These are phyloP conservation scores for Beauveria medogensis DNA, from an alignment of 2,329 filamentous ascomycete genomes.

Conservation along the genomic window DNA sequence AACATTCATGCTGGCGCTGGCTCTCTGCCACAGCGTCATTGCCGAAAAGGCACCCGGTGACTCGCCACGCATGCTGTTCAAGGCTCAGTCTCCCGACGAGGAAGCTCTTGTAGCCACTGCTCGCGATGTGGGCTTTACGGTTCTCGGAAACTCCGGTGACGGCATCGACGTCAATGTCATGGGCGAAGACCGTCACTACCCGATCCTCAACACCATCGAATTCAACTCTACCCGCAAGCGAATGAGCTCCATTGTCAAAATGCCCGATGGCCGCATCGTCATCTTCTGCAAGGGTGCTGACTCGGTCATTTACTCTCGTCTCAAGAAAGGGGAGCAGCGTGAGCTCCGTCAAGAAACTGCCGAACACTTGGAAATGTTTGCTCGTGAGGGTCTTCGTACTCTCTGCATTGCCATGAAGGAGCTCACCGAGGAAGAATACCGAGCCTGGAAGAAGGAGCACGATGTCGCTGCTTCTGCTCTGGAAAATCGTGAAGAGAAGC, in stretches of 20 bases:
- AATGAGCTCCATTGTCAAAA: constrained; percentile 94
- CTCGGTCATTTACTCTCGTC: constrained; percentile 89
- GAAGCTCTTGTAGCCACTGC: constrained; percentile 90
- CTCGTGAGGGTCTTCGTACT: constrained; percentile 86
- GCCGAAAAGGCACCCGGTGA: constrained; percentile 86
- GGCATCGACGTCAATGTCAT: constrained; percentile 80
- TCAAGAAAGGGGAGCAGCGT: constrained; percentile 76
- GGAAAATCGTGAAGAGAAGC: constrained; percentile 80
- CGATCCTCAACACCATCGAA: constrained; percentile 87
- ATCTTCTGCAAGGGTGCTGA: constrained; percentile 97
- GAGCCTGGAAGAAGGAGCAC: constrained; percentile 76
- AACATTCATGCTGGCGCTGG: constrained; percentile 88
- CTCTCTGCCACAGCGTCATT: constrained; percentile 95
- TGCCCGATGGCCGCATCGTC: constrained; percentile 84
- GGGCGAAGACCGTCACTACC: constrained; percentile 77
- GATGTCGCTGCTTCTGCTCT: constrained; percentile 80
- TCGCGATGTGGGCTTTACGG: constrained; percentile 89
- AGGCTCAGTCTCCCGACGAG: constrained; percentile 94
- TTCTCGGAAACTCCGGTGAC: constrained; percentile 70
- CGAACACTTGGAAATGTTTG: constrained; percentile 94
- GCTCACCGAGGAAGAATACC: constrained; percentile 75
- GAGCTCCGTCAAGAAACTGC: constrained; percentile 78
- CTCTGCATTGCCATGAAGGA: constrained; percentile 85
- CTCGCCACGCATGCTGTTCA: constrained; percentile 84
- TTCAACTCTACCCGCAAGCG: constrained; percentile 96